Evolutionary conservation across 169 alveolate species (phyloP).

Genomic region (Cyclospora cayetanensis): DNA sequence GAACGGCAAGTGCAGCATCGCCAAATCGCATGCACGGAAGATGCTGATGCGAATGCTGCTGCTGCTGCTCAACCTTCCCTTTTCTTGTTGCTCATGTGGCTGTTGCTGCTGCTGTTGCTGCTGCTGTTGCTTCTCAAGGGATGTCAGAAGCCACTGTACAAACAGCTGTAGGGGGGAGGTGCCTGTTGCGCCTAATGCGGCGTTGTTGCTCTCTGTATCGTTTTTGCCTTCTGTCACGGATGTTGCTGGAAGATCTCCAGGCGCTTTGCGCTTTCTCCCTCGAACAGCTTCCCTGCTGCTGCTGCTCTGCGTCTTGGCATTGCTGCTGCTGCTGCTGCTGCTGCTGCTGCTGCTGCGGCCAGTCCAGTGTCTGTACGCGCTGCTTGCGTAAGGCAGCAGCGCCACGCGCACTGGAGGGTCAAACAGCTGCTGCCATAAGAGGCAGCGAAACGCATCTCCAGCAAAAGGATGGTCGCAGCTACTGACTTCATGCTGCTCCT

Average conservation of each 20-base stretch:
- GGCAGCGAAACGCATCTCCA: neutral
- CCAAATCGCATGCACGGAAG: slow-evolving; percentile 69
- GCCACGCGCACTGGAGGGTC: neutral
- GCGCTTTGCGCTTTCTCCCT: neutral
- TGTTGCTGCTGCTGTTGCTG: slow-evolving; percentile 14
- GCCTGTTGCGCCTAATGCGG: neutral
- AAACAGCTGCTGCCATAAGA: slow-evolving; percentile 27
- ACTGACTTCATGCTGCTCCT: neutral
- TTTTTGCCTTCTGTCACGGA: neutral
- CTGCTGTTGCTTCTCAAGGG: neutral
- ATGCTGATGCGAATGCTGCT: slow-evolving; percentile 39
- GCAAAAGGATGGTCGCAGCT: slow-evolving; percentile 5
- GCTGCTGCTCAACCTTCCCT: neutral
- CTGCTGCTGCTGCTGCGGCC: slow-evolving; percentile 50
- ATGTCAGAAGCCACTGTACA: neutral
- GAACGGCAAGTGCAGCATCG: slow-evolving; percentile 57
- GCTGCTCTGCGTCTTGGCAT: neutral
- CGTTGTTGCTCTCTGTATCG: neutral
- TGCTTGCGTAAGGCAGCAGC: slow-evolving; percentile 55
- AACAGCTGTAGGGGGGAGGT: neutral
- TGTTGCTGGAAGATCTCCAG: slow-evolving; percentile 4
- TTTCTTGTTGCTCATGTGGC: neutral
- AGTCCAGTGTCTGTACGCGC: slow-evolving; percentile 42
- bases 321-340: slow-evolving; percentile 20
- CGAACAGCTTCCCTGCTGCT: neutral